Conservation (phyloP, 345 rosid genomes). For the Iberis pinnata region DNA sequence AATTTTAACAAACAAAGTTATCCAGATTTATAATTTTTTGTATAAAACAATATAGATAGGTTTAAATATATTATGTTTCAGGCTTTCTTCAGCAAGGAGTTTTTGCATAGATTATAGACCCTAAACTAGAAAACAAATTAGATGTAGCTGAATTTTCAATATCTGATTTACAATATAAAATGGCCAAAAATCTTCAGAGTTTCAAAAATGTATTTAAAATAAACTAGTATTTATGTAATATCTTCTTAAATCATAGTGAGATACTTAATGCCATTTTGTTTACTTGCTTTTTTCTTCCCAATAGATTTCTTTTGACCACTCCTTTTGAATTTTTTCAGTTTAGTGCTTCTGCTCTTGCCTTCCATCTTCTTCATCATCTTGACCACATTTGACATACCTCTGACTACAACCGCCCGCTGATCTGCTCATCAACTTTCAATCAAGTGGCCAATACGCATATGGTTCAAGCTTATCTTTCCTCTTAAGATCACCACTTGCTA, state of each 20-base stretch:
- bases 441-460: constrained; percentile 95
- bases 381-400: constrained; percentile 82
- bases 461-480: constrained; percentile 93
- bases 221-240: background rate
- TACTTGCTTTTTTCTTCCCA: constrained; percentile 33
- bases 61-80: too few species aligned
- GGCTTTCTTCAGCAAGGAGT: too few species aligned
- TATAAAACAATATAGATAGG: too few species aligned
- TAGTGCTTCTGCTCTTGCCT: constrained; percentile 54
- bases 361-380: constrained; percentile 67
- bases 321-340: constrained; percentile 22
- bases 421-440: constrained; percentile 93
- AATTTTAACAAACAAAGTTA: too few species aligned
- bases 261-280: background rate
- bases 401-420: constrained; percentile 76
- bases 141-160: too few species aligned
- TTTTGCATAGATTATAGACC: too few species aligned
- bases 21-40: too few species aligned
- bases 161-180: constrained; percentile 21
- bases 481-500: constrained; percentile 77
- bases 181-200: background rate
- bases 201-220: constrained; percentile 15
- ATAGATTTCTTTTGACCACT: constrained; percentile 28
- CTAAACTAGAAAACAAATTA: too few species aligned
- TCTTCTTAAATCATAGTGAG: constrained; percentile 5